Conservation (phyloP, 192 early-diverging fungal genomes). For the Backusella parvicylindrica region DNA sequence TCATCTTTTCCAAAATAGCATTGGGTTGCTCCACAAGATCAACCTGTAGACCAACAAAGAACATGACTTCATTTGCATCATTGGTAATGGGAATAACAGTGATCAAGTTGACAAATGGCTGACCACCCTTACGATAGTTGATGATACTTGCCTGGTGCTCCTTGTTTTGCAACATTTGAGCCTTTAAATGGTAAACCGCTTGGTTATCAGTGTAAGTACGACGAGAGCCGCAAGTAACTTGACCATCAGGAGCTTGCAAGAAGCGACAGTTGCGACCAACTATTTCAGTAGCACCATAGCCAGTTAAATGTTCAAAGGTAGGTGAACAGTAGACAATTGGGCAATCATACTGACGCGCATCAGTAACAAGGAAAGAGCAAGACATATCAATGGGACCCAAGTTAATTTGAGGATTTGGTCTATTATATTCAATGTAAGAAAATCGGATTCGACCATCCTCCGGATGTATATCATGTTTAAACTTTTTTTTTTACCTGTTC, state of each 20-base stretch:
- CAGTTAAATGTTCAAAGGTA: constrained; percentile 55
- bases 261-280: constrained; percentile 43
- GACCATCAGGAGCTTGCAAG: constrained; percentile 40
- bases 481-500: not conserved
- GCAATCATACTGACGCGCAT: constrained; percentile 43
- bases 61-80: constrained; percentile 39
- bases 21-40: constrained; percentile 68
- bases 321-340: constrained; percentile 60
- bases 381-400: constrained; percentile 57
- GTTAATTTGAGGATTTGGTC: constrained; percentile 56
- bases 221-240: constrained; percentile 37
- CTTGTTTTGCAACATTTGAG: constrained; percentile 34
- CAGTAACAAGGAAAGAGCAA: constrained; percentile 44
- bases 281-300: constrained; percentile 33
- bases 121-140: constrained; percentile 61
- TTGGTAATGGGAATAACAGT: constrained; percentile 51
- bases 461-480: not conserved
- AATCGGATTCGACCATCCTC: not conserved
- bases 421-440: constrained; percentile 2
- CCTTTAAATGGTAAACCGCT: constrained; percentile 45
- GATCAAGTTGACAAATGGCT: constrained; percentile 62
- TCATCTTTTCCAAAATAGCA: constrained; percentile 58
- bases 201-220: constrained; percentile 48
- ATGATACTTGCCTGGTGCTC: constrained; percentile 61
- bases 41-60: constrained; percentile 59